These are phyloP conservation scores for Umbellularia californica DNA, from an alignment of 164 flowering plant species.

Conservation along the genomic window DNA sequence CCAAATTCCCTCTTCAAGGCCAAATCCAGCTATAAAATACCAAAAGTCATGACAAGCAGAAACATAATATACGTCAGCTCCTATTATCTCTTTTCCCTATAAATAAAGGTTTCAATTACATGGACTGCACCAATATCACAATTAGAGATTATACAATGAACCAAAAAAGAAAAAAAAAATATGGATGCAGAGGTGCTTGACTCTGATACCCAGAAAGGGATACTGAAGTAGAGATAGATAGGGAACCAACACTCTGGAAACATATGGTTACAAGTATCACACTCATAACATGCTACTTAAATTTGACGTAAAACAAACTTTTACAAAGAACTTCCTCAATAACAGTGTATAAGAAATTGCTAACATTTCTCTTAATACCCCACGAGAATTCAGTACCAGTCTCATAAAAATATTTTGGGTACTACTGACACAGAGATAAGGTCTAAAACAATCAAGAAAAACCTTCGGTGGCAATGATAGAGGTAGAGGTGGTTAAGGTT, in stretches of 20 bases:
- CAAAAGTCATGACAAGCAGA: constrained; percentile 10
- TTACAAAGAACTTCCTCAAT: no score
- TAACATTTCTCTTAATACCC: no score
- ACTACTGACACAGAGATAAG: no score
- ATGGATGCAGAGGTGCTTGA: background rate
- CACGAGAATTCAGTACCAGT: no score
- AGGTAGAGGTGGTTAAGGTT: no score
- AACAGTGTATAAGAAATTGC: no score
- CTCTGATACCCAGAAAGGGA: background rate
- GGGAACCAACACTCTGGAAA: background rate
- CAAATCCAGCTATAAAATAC: constrained; percentile 60
- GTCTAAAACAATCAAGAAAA: no score
- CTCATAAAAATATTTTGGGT: no score
- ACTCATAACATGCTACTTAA: no score
- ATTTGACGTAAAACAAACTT: no score
- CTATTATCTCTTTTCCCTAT: background rate
- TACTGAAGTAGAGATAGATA: background rate
- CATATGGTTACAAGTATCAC: background rate
- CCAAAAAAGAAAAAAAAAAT: no score
- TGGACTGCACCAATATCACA: background rate
- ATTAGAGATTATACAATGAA: background rate
- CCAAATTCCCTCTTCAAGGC: constrained; percentile 57
- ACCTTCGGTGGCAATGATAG: no score
- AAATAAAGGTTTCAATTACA: background rate
- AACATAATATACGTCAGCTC: background rate